phyloP scores from a whole-genome alignment of 2,329 filamentous ascomycete genomes.

The Plenodomus lindquistii region DNA sequence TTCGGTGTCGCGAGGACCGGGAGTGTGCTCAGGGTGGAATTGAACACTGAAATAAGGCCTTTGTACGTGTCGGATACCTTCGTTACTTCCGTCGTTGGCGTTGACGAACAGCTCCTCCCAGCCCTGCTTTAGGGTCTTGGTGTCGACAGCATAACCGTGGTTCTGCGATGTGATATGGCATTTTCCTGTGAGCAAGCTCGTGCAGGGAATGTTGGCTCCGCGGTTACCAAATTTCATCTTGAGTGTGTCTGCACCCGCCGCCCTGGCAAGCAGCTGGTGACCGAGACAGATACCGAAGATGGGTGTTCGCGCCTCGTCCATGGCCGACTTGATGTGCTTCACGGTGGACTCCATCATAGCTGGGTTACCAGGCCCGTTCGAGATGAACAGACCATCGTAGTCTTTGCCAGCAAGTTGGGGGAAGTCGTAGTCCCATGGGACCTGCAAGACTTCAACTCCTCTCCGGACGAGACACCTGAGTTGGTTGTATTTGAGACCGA shows the following conservation, averaged over 20 bases:
- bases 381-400: slow-evolving; percentile 96
- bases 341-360: slow-evolving; percentile 80
- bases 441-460: slow-evolving; percentile 90
- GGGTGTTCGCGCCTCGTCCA: slow-evolving; percentile 79
- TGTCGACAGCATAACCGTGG: slow-evolving; percentile 92
- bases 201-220: slow-evolving; percentile 97
- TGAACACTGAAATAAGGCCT: slow-evolving; percentile 99
- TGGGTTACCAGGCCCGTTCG: slow-evolving; percentile 95
- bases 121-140: slow-evolving; percentile 70
- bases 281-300: slow-evolving; percentile 97
- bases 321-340: slow-evolving; percentile 73
- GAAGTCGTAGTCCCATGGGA: slow-evolving; percentile 96
- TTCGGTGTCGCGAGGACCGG: slow-evolving; percentile 92
- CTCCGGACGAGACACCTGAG: slow-evolving; percentile 87
- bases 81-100: slow-evolving; percentile 96
- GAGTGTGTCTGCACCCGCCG: slow-evolving; percentile 78
- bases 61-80: slow-evolving; percentile 86
- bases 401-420: slow-evolving; percentile 73
- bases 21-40: slow-evolving; percentile 97
- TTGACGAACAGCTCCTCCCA: slow-evolving; percentile 98
- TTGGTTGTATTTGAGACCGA: slow-evolving; percentile 98
- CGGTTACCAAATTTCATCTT: slow-evolving; percentile 99
- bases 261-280: slow-evolving; percentile 88
- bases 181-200: slow-evolving; percentile 90
- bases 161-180: slow-evolving; percentile 99